Percentiles rank a stretch among this genome's conserved stretches.
Conservation (phyloP, 2,329 filamentous ascomycete species). For the Aspergillus melleus region DNA sequence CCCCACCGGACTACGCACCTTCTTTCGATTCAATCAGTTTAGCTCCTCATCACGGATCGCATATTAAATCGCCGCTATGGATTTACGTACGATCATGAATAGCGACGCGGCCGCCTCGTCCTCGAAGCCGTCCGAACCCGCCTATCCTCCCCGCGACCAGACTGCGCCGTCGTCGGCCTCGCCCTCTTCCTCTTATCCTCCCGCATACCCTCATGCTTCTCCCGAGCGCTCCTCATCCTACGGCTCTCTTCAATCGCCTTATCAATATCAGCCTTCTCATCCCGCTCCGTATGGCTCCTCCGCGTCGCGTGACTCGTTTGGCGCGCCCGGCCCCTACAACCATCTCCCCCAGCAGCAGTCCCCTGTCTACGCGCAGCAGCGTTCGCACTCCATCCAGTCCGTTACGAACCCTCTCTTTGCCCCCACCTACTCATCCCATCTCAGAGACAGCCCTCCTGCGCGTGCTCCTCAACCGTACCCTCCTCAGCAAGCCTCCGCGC, state of each 20-base stretch:
- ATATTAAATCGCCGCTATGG: conserved; percentile 40
- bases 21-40: neutral
- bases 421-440: conserved; percentile 34
- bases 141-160: conserved; percentile 27
- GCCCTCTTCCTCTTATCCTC: conserved; percentile 26
- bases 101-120: conserved; percentile 39
- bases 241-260: conserved; percentile 40
- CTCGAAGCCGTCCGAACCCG: conserved; percentile 29
- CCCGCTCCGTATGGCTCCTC: conserved; percentile 31
- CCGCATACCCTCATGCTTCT: conserved; percentile 41
- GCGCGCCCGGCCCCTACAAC: conserved; percentile 29
- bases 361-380: conserved; percentile 40
- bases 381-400: conserved; percentile 42
- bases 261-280: conserved; percentile 39
- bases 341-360: conserved; percentile 32
- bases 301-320: conserved; percentile 37
- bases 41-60: neutral
- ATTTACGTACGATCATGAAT: conserved; percentile 56
- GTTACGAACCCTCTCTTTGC: conserved; percentile 36
- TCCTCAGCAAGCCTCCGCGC: conserved; percentile 37
- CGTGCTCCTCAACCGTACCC: conserved; percentile 30
- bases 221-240: conserved; percentile 44
- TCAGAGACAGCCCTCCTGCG: conserved; percentile 38
- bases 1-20: neutral
- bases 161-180: conserved; percentile 15